phyloP scores from a whole-genome alignment of 2,329 filamentous ascomycete species.

The Akanthomyces dipterigenus region DNA sequence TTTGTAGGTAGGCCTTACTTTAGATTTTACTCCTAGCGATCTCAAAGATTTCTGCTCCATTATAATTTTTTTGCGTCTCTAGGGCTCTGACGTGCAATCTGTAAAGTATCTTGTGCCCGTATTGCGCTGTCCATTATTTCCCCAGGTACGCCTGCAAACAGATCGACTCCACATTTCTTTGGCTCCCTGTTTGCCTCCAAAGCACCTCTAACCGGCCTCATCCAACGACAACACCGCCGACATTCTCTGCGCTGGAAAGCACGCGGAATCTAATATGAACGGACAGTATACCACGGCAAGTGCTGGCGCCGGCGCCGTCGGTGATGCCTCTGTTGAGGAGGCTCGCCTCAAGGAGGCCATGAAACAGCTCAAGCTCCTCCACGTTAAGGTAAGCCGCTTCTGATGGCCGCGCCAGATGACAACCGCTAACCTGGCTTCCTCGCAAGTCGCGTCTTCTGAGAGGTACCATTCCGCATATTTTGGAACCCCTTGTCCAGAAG shows the following conservation, averaged over 20 bases:
- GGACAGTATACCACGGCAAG: slow-evolving; percentile 17
- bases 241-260: neutral
- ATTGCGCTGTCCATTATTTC: neutral
- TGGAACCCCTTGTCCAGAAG: slow-evolving; percentile 43
- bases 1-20: neutral
- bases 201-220: neutral
- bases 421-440: neutral
- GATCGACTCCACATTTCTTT: neutral
- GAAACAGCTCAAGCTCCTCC: slow-evolving; percentile 45
- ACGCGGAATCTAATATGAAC: slow-evolving; percentile 2
- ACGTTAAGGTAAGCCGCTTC: slow-evolving; percentile 40
- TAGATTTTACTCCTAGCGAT: neutral
- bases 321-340: slow-evolving; percentile 30
- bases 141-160: neutral
- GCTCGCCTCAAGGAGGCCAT: slow-evolving; percentile 43
- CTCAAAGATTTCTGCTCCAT: neutral
- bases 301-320: slow-evolving; percentile 13
- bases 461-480: slow-evolving; percentile 31
- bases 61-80: neutral
- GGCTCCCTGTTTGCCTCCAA: neutral
- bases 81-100: too few species aligned
- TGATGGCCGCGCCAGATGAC: slow-evolving; percentile 15
- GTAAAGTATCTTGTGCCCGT: too few species aligned
- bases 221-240: neutral
- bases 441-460: slow-evolving; percentile 27